Evolutionary conservation across 495 filamentous ascomycete genomes (phyloP), one percentile per base, ranked within the genome.

Genomic region (Viridothelium virens): DNA sequence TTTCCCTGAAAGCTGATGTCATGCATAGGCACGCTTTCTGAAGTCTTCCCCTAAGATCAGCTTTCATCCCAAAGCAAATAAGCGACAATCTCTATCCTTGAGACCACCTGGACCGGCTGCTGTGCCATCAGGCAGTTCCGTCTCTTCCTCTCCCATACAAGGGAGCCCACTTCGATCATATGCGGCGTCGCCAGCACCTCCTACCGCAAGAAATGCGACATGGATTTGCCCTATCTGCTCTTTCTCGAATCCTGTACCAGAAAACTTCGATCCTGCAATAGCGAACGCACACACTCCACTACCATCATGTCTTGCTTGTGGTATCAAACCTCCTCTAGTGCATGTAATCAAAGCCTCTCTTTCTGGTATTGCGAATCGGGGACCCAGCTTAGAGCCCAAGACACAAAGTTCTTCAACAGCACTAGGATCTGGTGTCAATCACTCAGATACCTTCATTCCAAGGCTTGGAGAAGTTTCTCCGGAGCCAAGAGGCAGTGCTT

Each of bases 211-310:
- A 65, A 84, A 79, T 71, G 92, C 89, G 3, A 96, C 92, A n/a
- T 98, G 94, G 94, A 87, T 98, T 56, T 98, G 95, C 79, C 89
- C 91, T 2, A 97, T 98, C 73, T 98, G 94, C 78, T 91, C 90
- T 56, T 93, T 96, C 73, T 95, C 94, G n/a, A 99, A 99, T 72
- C 89, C 91, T 0, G 84, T 97, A 2, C 92, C 94, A 0, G 89
- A 89, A 16, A 96, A 96, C 73, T 97, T 97, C 72, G 92, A 96
- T 66, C 86, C 90, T 0, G 80, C 86, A 1, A 87, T 88, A 2
- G 89, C 89, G 10, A 93, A 83, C 62, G 83, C 85, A 10, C 82
- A 89, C 63, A 91, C 87, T 1, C 85, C 90, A 46, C 76, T 97
- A 36, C 87, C 91, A 10, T 89, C 95, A 66, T 99, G 94, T 76